Percentiles rank a stretch among this genome's conserved stretches.
These are phyloP conservation scores for Lolium rigidum DNA, from an alignment of 176 grass and related monocot species.

Conservation along the genomic window DNA sequence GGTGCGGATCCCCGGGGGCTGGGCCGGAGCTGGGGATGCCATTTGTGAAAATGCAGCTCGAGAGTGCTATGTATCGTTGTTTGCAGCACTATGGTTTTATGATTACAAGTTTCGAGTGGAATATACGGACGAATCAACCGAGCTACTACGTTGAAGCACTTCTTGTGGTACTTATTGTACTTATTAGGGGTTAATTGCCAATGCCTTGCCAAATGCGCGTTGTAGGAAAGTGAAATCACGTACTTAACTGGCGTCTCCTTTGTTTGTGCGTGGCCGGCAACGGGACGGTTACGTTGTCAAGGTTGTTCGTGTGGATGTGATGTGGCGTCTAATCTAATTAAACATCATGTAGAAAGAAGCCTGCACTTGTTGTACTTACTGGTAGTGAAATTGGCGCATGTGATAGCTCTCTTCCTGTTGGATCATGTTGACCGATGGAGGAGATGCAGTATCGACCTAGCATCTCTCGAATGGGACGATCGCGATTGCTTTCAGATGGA, in stretches of 20 bases:
- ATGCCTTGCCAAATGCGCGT: constrained; percentile 16
- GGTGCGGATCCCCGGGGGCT: background rate
- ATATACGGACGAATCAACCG: background rate
- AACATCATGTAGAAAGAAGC: background rate
- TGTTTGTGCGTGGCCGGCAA: constrained; percentile 32
- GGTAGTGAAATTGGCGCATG: background rate
- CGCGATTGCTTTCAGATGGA: background rate
- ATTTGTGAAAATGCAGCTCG: background rate
- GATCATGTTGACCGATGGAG: no score
- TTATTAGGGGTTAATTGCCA: background rate
- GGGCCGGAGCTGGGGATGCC: background rate
- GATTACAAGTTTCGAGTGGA: background rate
- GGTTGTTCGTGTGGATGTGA: background rate
- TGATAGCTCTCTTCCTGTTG: background rate
- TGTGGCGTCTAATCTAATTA: background rate
- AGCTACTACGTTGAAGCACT: background rate
- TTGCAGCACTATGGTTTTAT: constrained; percentile 5
- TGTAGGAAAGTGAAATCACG: background rate
- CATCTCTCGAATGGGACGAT: background rate
- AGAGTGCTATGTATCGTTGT: background rate
- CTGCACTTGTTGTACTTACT: background rate
- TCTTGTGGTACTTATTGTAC: no score
- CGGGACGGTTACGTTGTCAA: background rate
- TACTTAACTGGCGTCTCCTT: background rate
- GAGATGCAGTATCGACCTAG: no score